Conservation (phyloP, 2,329 filamentous ascomycete genomes). For the Monosporascus sp. region DNA sequence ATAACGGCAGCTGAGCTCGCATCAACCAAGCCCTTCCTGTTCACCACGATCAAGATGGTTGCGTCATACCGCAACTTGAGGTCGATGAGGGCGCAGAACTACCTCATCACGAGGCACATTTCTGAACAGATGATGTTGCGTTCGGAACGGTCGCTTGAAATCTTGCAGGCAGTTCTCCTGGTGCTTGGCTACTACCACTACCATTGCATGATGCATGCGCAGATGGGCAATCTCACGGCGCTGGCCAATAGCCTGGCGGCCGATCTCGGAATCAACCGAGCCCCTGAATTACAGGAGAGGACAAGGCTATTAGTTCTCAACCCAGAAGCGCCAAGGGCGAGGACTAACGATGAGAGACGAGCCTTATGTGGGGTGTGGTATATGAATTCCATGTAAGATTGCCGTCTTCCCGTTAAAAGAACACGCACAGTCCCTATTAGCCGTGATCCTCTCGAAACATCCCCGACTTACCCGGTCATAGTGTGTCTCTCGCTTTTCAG, state of each 20-base stretch:
- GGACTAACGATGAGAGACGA: slow-evolving; percentile 49
- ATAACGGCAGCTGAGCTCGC: slow-evolving; percentile 33
- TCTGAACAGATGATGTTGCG: slow-evolving; percentile 45
- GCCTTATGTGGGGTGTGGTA: slow-evolving; percentile 50
- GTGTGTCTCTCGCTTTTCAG: slow-evolving; percentile 36
- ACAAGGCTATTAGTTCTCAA: slow-evolving; percentile 37
- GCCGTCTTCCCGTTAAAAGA: not conserved
- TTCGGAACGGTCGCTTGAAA: slow-evolving; percentile 44
- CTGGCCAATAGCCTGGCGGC: slow-evolving; percentile 42
- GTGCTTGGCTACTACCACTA: slow-evolving; percentile 49
- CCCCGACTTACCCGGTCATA: slow-evolving; percentile 11
- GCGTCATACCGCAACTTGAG: slow-evolving; percentile 40
- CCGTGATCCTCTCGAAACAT: not conserved
- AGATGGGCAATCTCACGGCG: slow-evolving; percentile 45
- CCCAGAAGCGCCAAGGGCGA: slow-evolving; percentile 30
- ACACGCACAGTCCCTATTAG: not conserved
- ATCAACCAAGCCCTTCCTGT: slow-evolving; percentile 40
- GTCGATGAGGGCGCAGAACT: slow-evolving; percentile 47
- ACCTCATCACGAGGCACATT: slow-evolving; percentile 39
- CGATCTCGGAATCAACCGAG: slow-evolving; percentile 41
- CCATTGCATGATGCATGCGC: slow-evolving; percentile 48
- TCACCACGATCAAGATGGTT: slow-evolving; percentile 45
- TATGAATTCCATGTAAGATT: slow-evolving; percentile 44
- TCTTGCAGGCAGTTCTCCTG: slow-evolving; percentile 44
- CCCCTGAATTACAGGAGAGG: slow-evolving; percentile 36